phyloP scores from a whole-genome alignment of 139 green algal genomes.

The Coelastrella sp. region DNA sequence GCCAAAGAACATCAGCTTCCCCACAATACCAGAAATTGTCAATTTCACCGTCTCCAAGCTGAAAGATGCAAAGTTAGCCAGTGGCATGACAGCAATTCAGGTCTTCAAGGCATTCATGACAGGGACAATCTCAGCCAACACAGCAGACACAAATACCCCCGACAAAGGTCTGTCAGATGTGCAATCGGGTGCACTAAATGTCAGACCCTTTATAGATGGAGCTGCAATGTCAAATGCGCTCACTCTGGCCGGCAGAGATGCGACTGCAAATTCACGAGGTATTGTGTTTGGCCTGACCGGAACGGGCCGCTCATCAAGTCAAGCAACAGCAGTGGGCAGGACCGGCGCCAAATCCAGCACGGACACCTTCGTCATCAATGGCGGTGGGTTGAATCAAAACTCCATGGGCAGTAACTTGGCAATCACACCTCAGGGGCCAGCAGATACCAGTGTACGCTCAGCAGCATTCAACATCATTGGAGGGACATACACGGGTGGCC shows the following conservation, averaged over 20 bases:
- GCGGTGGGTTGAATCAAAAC: slow-evolving; percentile 24
- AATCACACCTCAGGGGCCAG: background rate
- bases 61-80: background rate
- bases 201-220: slow-evolving; percentile 42
- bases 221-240: slow-evolving; percentile 29
- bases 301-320: background rate
- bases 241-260: slow-evolving; percentile 25
- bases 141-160: slow-evolving; percentile 37
- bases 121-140: slow-evolving; percentile 40
- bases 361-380: slow-evolving; percentile 31
- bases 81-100: slow-evolving; percentile 31
- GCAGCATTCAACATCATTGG: slow-evolving; percentile 37
- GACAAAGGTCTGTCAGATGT: slow-evolving; percentile 28
- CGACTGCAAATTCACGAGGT: slow-evolving; percentile 20
- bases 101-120: slow-evolving; percentile 35
- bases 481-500: background rate
- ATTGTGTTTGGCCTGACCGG: slow-evolving; percentile 42
- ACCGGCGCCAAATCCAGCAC: slow-evolving; percentile 20
- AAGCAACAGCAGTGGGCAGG: slow-evolving; percentile 38
- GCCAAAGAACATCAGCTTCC: background rate
- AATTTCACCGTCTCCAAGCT: slow-evolving; percentile 25
- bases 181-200: slow-evolving; percentile 34
- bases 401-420: slow-evolving; percentile 38
- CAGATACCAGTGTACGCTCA: background rate
- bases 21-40: background rate